A percentile compares a stretch with the other conserved stretches of the same genome.
Evolutionary conservation across 1,284 basidiomycete genomes (phyloP).

Genomic region (Fomitopsis pinicola): DNA sequence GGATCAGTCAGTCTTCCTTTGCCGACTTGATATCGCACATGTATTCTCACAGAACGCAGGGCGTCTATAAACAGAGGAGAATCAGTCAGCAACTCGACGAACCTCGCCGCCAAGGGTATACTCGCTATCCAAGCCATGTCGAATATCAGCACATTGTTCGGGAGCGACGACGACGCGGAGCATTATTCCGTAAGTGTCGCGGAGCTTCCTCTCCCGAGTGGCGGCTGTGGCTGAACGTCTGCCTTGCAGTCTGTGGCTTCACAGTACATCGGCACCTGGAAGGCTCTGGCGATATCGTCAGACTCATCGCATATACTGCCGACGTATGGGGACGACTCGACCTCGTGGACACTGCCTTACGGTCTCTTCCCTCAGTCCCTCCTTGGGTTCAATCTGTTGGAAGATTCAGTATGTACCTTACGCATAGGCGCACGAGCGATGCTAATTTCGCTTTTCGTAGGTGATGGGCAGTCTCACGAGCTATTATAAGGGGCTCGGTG

Average conservation of each 20-base stretch:
- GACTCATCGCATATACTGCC: not conserved
- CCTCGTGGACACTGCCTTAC: not conserved
- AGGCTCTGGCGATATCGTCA: not conserved
- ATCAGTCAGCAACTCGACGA: conserved; percentile 61
- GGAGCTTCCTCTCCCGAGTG: not conserved
- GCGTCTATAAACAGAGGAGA: conserved; percentile 46
- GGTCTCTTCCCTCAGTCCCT: not conserved
- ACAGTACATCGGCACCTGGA: not conserved
- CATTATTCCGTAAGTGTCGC: not conserved
- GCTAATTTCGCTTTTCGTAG: not conserved
- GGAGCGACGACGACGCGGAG: conserved; percentile 3
- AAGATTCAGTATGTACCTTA: not conserved
- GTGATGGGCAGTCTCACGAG: not conserved
- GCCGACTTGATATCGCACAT: not conserved
- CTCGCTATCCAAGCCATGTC: conserved; percentile 66
- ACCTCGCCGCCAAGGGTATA: conserved; percentile 70
- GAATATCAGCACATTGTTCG: conserved; percentile 35
- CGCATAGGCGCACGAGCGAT: not conserved
- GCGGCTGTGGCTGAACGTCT: not conserved
- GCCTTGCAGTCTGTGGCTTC: not conserved
- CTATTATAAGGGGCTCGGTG: not conserved
- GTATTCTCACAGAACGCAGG: conserved; percentile 47
- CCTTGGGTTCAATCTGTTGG: not conserved
- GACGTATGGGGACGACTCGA: not conserved
- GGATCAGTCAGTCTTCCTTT: conserved; percentile 35